Evolutionary conservation across 352 stramenopile species (phyloP).

Genomic region (Phytophthora meadii): DNA sequence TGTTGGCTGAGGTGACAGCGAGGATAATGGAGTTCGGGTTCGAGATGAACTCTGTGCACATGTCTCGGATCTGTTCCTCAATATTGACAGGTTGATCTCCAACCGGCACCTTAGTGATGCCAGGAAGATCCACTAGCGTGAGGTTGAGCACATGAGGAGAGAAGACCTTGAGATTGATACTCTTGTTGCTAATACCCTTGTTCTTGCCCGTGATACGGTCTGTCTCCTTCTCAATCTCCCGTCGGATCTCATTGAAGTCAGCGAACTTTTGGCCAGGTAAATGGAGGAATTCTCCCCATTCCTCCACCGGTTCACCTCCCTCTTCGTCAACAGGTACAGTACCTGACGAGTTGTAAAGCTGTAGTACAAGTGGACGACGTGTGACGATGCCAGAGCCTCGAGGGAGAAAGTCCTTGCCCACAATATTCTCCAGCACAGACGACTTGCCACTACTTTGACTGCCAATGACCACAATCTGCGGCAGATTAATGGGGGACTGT

Average conservation of each 20-base stretch:
- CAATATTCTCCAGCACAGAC: slow-evolving; percentile 96
- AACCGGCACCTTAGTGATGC: slow-evolving; percentile 98
- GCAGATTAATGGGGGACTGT: slow-evolving; percentile 95
- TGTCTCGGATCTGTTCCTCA: slow-evolving; percentile 99
- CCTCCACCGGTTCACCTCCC: slow-evolving; percentile 57
- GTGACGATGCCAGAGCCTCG: slow-evolving; percentile 99
- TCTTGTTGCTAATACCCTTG: slow-evolving; percentile 98
- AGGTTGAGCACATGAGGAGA: slow-evolving; percentile 98
- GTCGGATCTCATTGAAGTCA: slow-evolving; percentile 97
- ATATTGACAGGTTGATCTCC: slow-evolving; percentile 99
- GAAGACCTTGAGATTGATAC: slow-evolving; percentile 99
- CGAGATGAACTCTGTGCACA: slow-evolving; percentile 98
- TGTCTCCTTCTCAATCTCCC: slow-evolving; percentile 98
- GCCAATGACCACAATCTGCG: slow-evolving; percentile 98
- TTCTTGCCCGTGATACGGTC: slow-evolving; percentile 96
- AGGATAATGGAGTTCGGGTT: slow-evolving; percentile 99
- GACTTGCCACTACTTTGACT: slow-evolving; percentile 97
- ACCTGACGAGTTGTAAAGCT: slow-evolving; percentile 95
- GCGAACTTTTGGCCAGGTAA: slow-evolving; percentile 95
- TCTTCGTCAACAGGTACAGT: slow-evolving; percentile 24
- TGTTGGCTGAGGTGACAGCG: slow-evolving; percentile 98
- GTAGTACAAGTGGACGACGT: slow-evolving; percentile 96
- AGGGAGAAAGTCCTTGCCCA: slow-evolving; percentile 96
- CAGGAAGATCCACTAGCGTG: slow-evolving; percentile 99
- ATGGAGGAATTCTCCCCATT: slow-evolving; percentile 99